Conservation (phyloP, 2,329 filamentous ascomycete species). For the Ascochyta viciae-villosae region DNA sequence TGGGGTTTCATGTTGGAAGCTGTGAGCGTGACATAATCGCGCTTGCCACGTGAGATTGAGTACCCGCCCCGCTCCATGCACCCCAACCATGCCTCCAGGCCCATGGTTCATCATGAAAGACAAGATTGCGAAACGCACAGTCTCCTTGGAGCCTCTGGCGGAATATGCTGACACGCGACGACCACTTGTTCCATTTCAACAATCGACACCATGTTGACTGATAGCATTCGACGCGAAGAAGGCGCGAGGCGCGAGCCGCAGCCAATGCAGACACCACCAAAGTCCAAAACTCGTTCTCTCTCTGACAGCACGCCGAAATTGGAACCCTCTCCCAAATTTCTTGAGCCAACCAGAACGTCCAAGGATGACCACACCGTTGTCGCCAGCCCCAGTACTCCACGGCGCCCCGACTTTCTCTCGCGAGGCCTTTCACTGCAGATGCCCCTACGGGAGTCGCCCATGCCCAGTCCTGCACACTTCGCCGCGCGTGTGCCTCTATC, state of each 20-base stretch:
- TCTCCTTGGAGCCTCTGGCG: slow-evolving; percentile 20
- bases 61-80: slow-evolving; percentile 35
- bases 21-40: slow-evolving; percentile 17
- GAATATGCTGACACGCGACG: slow-evolving; percentile 32
- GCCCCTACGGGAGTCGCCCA: slow-evolving; percentile 60
- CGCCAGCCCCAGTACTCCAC: slow-evolving; percentile 66
- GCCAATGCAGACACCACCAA: slow-evolving; percentile 35
- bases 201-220: slow-evolving; percentile 30
- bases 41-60: slow-evolving; percentile 30
- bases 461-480: slow-evolving; percentile 57
- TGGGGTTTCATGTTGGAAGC: neutral
- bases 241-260: slow-evolving; percentile 22
- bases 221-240: slow-evolving; percentile 32
- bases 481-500: slow-evolving; percentile 74
- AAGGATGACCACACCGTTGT: slow-evolving; percentile 56
- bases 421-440: slow-evolving; percentile 75
- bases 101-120: slow-evolving; percentile 18
- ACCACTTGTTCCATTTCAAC: slow-evolving; percentile 14
- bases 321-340: slow-evolving; percentile 56
- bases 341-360: slow-evolving; percentile 47
- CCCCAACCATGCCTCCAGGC: slow-evolving; percentile 13
- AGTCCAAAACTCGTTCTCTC: slow-evolving; percentile 53
- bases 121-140: slow-evolving; percentile 12
- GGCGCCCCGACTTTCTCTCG: slow-evolving; percentile 67
- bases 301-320: slow-evolving; percentile 54